These are phyloP conservation scores for Orbilia quercus DNA, from an alignment of 2,329 filamentous ascomycete genomes.

Conservation along the genomic window DNA sequence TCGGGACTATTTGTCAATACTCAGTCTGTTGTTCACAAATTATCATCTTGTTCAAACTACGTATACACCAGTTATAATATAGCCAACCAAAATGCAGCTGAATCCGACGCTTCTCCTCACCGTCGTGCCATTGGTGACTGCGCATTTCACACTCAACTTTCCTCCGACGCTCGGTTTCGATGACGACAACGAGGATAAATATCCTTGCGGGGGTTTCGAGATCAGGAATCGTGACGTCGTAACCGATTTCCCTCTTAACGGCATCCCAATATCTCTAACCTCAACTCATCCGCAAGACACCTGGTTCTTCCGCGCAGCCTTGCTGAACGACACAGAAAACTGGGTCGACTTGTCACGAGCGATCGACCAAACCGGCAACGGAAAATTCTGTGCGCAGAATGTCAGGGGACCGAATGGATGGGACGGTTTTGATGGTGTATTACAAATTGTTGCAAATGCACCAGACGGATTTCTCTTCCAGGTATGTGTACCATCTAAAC, in stretches of 20 bases:
- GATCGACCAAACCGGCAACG: slow-evolving; percentile 27
- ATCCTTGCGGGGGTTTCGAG: slow-evolving; percentile 48
- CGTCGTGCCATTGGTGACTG: slow-evolving; percentile 18
- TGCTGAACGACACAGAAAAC: slow-evolving; percentile 47
- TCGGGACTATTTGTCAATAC: no score
- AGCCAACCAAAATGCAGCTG: slow-evolving; percentile 26
- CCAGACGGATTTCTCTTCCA: slow-evolving; percentile 51
- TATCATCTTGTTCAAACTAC: no score
- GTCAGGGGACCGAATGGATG: slow-evolving; percentile 33
- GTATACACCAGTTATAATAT: no score
- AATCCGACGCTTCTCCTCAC: slow-evolving; percentile 16
- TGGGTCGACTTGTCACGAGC: slow-evolving; percentile 31
- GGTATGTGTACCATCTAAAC: no score
- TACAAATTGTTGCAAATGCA: slow-evolving; percentile 39
- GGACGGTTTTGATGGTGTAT: slow-evolving; percentile 46
- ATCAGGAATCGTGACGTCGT: slow-evolving; percentile 22
- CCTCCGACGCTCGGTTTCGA: slow-evolving; percentile 44
- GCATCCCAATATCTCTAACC: slow-evolving; percentile 42
- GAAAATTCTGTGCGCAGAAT: slow-evolving; percentile 31
- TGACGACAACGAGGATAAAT: slow-evolving; percentile 35
- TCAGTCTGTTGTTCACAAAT: no score
- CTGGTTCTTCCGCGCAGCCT: slow-evolving; percentile 42
- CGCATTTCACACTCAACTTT: slow-evolving; percentile 45
- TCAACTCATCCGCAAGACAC: slow-evolving; percentile 43
- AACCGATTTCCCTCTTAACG: slow-evolving; percentile 36